phyloP scores from a whole-genome alignment of 164 flowering plant genomes.

The Piper betle region DNA sequence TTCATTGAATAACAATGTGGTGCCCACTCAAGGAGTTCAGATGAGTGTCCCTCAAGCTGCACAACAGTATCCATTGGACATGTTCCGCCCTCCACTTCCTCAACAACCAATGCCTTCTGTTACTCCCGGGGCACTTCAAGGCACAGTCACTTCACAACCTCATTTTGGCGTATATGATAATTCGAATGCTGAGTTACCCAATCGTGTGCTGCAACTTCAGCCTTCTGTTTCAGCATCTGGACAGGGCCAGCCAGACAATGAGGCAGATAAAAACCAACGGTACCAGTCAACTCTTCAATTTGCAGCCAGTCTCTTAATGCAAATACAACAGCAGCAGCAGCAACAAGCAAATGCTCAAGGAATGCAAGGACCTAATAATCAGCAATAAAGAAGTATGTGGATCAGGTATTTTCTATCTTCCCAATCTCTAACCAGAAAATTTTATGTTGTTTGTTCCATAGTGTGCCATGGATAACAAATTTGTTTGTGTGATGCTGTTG shows the following conservation, averaged over 20 bases:
- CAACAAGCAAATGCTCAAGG: constrained; percentile 35
- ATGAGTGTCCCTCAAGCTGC: constrained; percentile 24
- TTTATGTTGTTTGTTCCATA: neutral
- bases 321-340: constrained; percentile 71
- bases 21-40: constrained; percentile 40
- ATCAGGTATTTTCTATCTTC: constrained; percentile 21
- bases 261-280: constrained; percentile 69
- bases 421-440: neutral
- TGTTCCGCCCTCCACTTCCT: constrained; percentile 24
- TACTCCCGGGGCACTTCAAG: constrained; percentile 27
- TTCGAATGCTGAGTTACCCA: constrained; percentile 18
- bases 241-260: constrained; percentile 43
- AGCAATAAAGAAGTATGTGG: constrained; percentile 15
- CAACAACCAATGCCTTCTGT: constrained; percentile 25
- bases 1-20: constrained; percentile 17
- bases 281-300: constrained; percentile 83
- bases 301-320: constrained; percentile 82
- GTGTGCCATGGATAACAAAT: neutral
- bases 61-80: constrained; percentile 44
- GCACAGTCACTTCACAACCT: constrained; percentile 8
- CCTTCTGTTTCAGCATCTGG: constrained; percentile 34
- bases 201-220: constrained; percentile 46
- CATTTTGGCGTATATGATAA: constrained; percentile 16
- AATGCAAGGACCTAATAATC: constrained; percentile 38
- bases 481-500: neutral